Evolutionary conservation across 2,329 filamentous ascomycete genomes (phyloP).

Genomic region (Fusarium albosuccineum): DNA sequence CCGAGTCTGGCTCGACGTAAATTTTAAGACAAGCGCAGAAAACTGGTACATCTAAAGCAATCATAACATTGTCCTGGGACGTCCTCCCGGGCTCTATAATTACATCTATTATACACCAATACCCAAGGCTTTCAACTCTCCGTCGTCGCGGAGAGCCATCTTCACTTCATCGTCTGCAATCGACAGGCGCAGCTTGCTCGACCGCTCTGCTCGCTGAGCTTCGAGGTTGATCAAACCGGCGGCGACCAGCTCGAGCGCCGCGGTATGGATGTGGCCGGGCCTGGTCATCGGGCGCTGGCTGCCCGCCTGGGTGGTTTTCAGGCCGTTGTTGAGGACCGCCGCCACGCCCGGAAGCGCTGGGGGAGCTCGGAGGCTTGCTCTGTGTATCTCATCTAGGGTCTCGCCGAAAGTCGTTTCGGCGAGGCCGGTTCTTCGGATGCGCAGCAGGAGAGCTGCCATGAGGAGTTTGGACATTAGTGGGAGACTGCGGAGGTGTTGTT

Average conservation of each 20-base stretch:
- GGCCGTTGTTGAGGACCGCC: slow-evolving; percentile 50
- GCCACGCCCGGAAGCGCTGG: slow-evolving; percentile 54
- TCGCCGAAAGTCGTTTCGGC: slow-evolving; percentile 91
- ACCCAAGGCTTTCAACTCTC: slow-evolving; percentile 84
- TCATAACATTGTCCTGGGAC: slow-evolving; percentile 24
- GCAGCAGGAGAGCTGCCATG: slow-evolving; percentile 82
- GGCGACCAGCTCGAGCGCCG: slow-evolving; percentile 85
- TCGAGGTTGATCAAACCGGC: slow-evolving; percentile 91
- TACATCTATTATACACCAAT: slow-evolving; percentile 59
- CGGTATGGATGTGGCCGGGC: slow-evolving; percentile 69
- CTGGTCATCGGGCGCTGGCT: slow-evolving; percentile 50
- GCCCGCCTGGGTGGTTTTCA: slow-evolving; percentile 45
- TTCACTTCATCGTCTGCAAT: slow-evolving; percentile 93
- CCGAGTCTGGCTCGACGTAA: slow-evolving; percentile 83
- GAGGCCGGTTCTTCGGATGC: slow-evolving; percentile 85
- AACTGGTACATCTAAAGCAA: slow-evolving; percentile 16
- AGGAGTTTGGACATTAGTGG: slow-evolving; percentile 88
- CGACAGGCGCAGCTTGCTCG: slow-evolving; percentile 86
- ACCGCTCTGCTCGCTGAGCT: slow-evolving; percentile 82
- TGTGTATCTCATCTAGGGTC: slow-evolving; percentile 80
- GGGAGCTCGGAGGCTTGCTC: slow-evolving; percentile 52
- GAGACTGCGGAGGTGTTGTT: slow-evolving; percentile 86
- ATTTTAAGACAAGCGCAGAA: slow-evolving; percentile 62
- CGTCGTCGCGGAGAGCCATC: slow-evolving; percentile 88
- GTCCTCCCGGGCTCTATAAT: slow-evolving; percentile 32